Percentiles rank a stretch among this genome's conserved stretches.
These are phyloP conservation scores for Melaleuca quinquenervia DNA, from an alignment of 345 rosid species.

Conservation along the genomic window DNA sequence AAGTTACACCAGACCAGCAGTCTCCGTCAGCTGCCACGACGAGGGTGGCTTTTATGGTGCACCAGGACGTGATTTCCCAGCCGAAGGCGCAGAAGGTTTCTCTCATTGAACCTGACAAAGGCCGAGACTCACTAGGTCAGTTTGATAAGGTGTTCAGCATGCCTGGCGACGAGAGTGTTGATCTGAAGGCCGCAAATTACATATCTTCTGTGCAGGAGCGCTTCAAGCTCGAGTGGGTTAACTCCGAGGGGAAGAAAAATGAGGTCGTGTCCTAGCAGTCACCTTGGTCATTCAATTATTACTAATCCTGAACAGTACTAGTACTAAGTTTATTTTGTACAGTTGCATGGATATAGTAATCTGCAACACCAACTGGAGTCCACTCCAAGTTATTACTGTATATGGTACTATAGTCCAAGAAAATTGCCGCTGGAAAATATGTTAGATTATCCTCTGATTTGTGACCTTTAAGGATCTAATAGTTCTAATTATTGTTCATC, in stretches of 20 bases:
- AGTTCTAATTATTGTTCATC: neutral
- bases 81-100: constrained; percentile 22
- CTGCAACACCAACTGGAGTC: neutral
- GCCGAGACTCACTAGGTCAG: constrained; percentile 10
- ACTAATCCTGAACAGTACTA: neutral
- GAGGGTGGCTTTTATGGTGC: constrained; percentile 8
- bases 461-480: neutral
- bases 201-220: constrained; percentile 48
- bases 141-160: constrained; percentile 15
- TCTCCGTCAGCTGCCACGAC: constrained; percentile 8
- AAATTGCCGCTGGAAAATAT: neutral
- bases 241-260: constrained; percentile 8
- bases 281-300: neutral
- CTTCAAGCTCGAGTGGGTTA: constrained; percentile 40
- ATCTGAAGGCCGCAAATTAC: constrained; percentile 31
- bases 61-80: constrained; percentile 19
- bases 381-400: neutral
- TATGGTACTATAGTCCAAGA: neutral
- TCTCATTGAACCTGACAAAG: constrained; percentile 9
- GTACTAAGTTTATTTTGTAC: neutral
- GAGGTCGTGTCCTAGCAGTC: neutral
- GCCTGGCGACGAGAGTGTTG: constrained; percentile 28
- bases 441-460: neutral
- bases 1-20: constrained; percentile 10
- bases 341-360: neutral